These are phyloP conservation scores for Cyberlindnera veronae DNA, from an alignment of 805 yeast species.

Conservation along the genomic window DNA sequence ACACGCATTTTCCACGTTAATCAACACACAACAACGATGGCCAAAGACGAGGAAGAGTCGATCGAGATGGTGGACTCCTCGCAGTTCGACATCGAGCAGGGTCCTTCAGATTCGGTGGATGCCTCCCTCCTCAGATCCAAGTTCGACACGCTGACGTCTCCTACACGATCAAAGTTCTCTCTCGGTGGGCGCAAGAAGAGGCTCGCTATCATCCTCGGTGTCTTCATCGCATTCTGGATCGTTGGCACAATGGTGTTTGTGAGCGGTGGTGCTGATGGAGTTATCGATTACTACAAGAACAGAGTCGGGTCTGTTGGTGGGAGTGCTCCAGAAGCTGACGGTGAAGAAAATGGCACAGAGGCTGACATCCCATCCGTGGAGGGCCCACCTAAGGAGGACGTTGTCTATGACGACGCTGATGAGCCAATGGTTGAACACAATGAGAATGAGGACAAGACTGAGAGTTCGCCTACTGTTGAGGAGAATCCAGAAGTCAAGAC, in stretches of 20 bases:
- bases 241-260: conserved; percentile 17
- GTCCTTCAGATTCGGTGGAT: conserved; percentile 8
- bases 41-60: conserved; percentile 11
- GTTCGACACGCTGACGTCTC: conserved; percentile 17
- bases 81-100: conserved; percentile 10
- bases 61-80: conserved; percentile 22
- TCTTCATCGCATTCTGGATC: conserved; percentile 15
- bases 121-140: conserved; percentile 12
- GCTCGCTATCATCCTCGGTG: conserved; percentile 8
- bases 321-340: conserved; percentile 11
- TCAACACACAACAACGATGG: conserved; percentile 2
- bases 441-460: background rate
- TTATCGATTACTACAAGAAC: conserved; percentile 23
- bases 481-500: background rate
- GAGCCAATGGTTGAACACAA: background rate
- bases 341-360: conserved; percentile 4
- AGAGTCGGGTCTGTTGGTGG: conserved; percentile 11
- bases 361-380: conserved; percentile 4
- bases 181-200: conserved; percentile 16
- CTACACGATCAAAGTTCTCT: conserved; percentile 2
- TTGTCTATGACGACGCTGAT: conserved; percentile 6
- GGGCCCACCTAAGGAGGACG: conserved; percentile 1
- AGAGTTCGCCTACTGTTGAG: no score
- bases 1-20: no score
- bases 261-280: conserved; percentile 14